Evolutionary conservation across 129 eudicot species (phyloP), one percentile per base, ranked within the genome.

Genomic region (Tanacetum coccineum): DNA sequence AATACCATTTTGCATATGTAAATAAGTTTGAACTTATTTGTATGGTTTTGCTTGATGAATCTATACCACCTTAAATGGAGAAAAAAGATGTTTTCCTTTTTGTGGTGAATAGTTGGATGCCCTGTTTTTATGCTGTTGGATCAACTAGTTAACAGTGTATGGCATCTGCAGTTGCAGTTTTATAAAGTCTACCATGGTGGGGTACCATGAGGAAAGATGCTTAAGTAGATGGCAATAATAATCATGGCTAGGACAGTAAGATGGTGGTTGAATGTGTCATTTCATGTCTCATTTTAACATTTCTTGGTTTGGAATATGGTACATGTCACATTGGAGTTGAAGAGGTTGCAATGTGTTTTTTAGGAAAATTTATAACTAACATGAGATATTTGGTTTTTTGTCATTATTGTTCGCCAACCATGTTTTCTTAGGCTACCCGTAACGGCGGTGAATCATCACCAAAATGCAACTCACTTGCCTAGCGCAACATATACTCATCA

Each of bases 101-200:
- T 36, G 55, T 40, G 55, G 45, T 22, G 21, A 53, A 67, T 48
- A 51, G 39, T 22, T 69, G 39, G 72, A 67, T 67, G 22, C 72
- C 32, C 14, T 67, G 72, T 53, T 5, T 48, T 22, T 66, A 26
- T 67, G 72, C 62, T 52, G 62, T 53, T 67, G 39, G 44, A 55
- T 54, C 11, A 68, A 26, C 10, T 51, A 44, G 46, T 69, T 45
- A 69, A 56, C 55, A 55, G 74, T n/a, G n/a, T 69, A 69, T 13
- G 28, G 18, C 18, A 58, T 36, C 42, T 36, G 42, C 62, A 26
- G 62, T 26, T 58, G 1, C 42, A 36, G 10, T 25, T 58, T 58
- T 25, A 55, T 26, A n/a, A 59, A 13, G 64, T 28, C 64, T 59
- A n/a, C 40, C n/a, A 69, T 4, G 42, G 6, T 56, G 54, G 62